These are phyloP conservation scores for Colletotrichum costaricense DNA, from an alignment of 2,329 filamentous ascomycete genomes.

Conservation along the genomic window DNA sequence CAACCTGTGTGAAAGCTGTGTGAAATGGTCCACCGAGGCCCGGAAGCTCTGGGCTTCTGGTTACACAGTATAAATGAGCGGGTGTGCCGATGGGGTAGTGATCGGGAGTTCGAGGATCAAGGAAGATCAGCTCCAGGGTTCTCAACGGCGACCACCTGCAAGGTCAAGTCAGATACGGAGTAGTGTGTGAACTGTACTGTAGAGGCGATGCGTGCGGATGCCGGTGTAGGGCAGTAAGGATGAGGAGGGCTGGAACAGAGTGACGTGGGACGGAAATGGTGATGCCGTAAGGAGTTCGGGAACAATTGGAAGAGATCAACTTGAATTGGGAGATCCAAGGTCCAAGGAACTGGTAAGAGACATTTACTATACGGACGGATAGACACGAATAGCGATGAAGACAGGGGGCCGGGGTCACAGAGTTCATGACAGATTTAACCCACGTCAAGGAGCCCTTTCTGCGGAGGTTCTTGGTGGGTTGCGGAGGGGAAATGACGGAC, in stretches of 20 bases:
- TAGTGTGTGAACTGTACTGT: too few relatives aligned
- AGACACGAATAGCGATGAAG: neutral
- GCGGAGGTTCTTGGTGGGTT: conserved; percentile 1
- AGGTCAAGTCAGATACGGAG: conserved; percentile 3
- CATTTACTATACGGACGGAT: neutral
- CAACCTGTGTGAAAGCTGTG: neutral
- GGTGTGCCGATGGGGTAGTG: neutral
- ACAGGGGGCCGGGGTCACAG: conserved; percentile 17
- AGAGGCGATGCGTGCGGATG: neutral
- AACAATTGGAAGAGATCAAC: conserved; percentile 19
- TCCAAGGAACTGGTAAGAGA: neutral
- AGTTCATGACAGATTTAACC: conserved; percentile 9
- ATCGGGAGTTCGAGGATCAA: neutral
- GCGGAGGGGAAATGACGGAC: neutral
- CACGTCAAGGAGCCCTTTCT: conserved; percentile 17
- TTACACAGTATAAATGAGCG: neutral
- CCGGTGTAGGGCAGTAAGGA: conserved; percentile 9
- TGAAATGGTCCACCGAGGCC: conserved; percentile 6
- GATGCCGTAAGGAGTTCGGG: conserved; percentile 22
- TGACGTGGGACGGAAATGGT: conserved; percentile 3
- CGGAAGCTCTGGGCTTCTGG: neutral
- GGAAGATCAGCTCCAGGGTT: conserved; percentile 17
- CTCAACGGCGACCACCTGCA: neutral
- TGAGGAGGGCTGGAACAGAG: neutral
- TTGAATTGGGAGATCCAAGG: neutral